Base-by-base conservation (phyloP, 2,329 filamentous ascomycete species). In the Verticillium nubilum region DNA sequence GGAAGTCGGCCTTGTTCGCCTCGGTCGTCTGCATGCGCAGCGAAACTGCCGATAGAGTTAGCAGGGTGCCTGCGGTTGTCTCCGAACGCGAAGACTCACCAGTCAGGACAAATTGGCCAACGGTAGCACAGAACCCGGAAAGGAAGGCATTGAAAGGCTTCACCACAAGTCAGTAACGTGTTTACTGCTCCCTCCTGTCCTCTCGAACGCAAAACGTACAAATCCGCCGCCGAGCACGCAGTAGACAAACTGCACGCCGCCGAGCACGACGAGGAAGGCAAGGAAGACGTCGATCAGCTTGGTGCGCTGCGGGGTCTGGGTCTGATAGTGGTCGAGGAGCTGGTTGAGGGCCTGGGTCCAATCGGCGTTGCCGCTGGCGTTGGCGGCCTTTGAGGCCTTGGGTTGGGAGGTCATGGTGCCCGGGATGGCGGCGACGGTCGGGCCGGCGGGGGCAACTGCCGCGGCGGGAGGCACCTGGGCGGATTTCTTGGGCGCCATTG, bases 71-170 rank as follows among this genome's bases (percentile, higher is more conserved):
- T 3, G 3, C 26, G 12, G 27, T 47, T 9, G 42, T 3, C 3
- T 7, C 19, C 19, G 42, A n/a, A 47, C 42, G n/a, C 2, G 15
- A n/a, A 13, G 29, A 12, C 79, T 70, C 87, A 81, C 92, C 91
- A 56, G 95, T 97, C 67, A 99, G 86, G 63, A 99, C 95, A 74
- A 99, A 99, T 74, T 99, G 95, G 63, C 95, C 95, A 64, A 99
- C 94, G 1, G 94, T 95, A 17, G 94, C 92, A 62, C 86, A 88
- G 80, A 99, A 99, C 54, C 95, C 96, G 31, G 93, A 91, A 31
- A 99, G 86, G 80, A 99, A 99, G 65, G 96, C 95, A 74, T 99
- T 99, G 83, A 99, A 99, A 10, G 95, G 95, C 94, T 98, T 70
- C 29, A n/a, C 13, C 37, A n/a, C 12, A 50, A 58, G 29, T 19